These are phyloP conservation scores for Trichoderma pleuroti DNA, from an alignment of 2,329 filamentous ascomycete genomes.

Conservation along the genomic window DNA sequence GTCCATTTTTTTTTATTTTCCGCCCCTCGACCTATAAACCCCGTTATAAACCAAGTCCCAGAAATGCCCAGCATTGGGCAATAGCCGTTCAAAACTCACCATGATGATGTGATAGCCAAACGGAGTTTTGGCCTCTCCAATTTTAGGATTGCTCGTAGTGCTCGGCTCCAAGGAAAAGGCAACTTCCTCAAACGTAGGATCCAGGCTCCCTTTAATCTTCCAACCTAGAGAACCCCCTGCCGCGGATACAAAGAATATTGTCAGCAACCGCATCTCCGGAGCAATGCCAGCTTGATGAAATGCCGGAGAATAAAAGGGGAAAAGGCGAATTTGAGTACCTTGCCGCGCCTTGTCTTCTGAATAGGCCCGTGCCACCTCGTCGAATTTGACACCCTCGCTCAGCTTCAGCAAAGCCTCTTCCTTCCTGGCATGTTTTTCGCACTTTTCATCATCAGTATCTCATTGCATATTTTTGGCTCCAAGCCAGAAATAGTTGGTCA, in stretches of 20 bases:
- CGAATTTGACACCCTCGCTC: constrained; percentile 64
- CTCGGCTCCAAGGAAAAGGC: constrained; percentile 67
- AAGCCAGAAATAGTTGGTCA: background rate
- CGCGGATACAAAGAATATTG: background rate
- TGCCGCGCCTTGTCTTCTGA: constrained; percentile 74
- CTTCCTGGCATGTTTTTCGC: constrained; percentile 74
- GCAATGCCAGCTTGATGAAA: too few species aligned
- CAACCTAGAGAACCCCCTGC: constrained; percentile 68
- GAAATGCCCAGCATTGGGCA: background rate
- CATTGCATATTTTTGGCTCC: background rate
- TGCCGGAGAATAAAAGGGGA: background rate
- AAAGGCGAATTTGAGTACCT: constrained; percentile 38
- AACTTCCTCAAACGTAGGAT: constrained; percentile 67
- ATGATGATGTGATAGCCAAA: constrained; percentile 81
- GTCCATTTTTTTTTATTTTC: background rate
- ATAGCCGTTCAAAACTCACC: constrained; percentile 43
- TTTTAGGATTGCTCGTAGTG: constrained; percentile 60
- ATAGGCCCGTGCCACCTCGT: constrained; percentile 68
- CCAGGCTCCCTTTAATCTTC: constrained; percentile 65
- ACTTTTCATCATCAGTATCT: constrained; percentile 39
- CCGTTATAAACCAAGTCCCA: background rate
- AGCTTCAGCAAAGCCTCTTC: constrained; percentile 71
- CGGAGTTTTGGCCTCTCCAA: constrained; percentile 67
- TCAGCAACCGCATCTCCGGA: background rate
- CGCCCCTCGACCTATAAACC: constrained; percentile 15